phyloP scores from a whole-genome alignment of 768 basidiomycete species.

The Lactarius akahatsu region DNA sequence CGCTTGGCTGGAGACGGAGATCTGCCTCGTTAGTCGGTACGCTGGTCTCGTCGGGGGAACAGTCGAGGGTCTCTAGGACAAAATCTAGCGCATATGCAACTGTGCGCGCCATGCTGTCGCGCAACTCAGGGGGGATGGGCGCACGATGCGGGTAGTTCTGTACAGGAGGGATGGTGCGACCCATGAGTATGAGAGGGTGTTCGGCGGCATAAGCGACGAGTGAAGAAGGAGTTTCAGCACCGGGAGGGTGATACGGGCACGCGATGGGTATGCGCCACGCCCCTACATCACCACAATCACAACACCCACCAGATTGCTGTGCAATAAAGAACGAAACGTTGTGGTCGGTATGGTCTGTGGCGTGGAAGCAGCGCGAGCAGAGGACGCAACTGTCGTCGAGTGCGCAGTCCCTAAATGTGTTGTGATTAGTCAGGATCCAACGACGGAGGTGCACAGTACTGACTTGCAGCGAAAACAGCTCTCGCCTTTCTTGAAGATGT shows the following conservation, averaged over 20 bases:
- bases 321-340: slow-evolving; percentile 93
- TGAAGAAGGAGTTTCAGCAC: slow-evolving; percentile 33
- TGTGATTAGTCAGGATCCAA: slow-evolving; percentile 6
- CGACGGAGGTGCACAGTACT: slow-evolving; percentile 36
- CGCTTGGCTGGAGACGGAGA: slow-evolving; percentile 69
- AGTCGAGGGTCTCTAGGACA: slow-evolving; percentile 77
- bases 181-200: slow-evolving; percentile 32
- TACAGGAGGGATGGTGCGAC: slow-evolving; percentile 56
- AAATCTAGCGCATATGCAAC: slow-evolving; percentile 80
- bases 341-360: slow-evolving; percentile 82
- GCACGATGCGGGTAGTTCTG: slow-evolving; percentile 58
- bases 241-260: slow-evolving; percentile 75
- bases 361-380: slow-evolving; percentile 86
- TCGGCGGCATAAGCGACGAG: slow-evolving; percentile 34
- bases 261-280: slow-evolving; percentile 72
- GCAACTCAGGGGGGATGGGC: slow-evolving; percentile 60
- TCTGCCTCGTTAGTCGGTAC: slow-evolving; percentile 66
- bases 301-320: slow-evolving; percentile 89
- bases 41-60: slow-evolving; percentile 75
- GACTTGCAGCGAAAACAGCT: slow-evolving; percentile 94
- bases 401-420: slow-evolving; percentile 72
- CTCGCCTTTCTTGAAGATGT: slow-evolving; percentile 89
- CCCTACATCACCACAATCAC: slow-evolving; percentile 91
- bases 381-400: slow-evolving; percentile 88
- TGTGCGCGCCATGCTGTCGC: slow-evolving; percentile 71